phyloP scores from a whole-genome alignment of 768 basidiomycete species.

The Russula earlei region DNA sequence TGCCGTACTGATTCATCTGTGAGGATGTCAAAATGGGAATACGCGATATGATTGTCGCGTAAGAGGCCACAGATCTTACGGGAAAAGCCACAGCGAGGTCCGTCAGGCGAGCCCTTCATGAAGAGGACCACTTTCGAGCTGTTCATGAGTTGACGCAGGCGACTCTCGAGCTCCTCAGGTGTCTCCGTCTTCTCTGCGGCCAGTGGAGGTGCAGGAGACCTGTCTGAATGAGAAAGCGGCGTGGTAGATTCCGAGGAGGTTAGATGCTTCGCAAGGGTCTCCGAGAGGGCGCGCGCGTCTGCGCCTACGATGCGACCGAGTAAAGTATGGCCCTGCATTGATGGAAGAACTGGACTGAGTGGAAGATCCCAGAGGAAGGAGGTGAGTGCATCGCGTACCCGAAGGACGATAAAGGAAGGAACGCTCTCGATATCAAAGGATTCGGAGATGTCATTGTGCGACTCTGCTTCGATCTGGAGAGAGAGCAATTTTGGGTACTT shows the following conservation, averaged over 20 bases:
- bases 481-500: conserved; percentile 63
- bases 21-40: conserved; percentile 50
- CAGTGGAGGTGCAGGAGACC: conserved; percentile 27
- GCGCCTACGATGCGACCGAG: conserved; percentile 73
- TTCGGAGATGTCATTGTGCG: conserved; percentile 74
- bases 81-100: conserved; percentile 56
- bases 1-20: conserved; percentile 46
- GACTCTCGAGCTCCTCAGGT: conserved; percentile 52
- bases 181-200: conserved; percentile 35
- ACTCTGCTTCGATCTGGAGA: conserved; percentile 78
- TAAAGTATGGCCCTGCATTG: conserved; percentile 73
- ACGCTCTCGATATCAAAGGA: conserved; percentile 89
- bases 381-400: conserved; percentile 37
- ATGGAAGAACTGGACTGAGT: background rate
- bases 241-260: conserved; percentile 24
- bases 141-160: conserved; percentile 67
- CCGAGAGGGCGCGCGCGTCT: conserved; percentile 57
- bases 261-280: conserved; percentile 51
- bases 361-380: background rate
- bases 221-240: conserved; percentile 43
- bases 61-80: conserved; percentile 46
- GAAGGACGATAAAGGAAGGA: conserved; percentile 73
- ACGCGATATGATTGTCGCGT: conserved; percentile 38
- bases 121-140: conserved; percentile 52
- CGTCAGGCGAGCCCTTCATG: conserved; percentile 56